phyloP scores from a whole-genome alignment of 331 rosid species.

The Phaseolus coccineus region DNA sequence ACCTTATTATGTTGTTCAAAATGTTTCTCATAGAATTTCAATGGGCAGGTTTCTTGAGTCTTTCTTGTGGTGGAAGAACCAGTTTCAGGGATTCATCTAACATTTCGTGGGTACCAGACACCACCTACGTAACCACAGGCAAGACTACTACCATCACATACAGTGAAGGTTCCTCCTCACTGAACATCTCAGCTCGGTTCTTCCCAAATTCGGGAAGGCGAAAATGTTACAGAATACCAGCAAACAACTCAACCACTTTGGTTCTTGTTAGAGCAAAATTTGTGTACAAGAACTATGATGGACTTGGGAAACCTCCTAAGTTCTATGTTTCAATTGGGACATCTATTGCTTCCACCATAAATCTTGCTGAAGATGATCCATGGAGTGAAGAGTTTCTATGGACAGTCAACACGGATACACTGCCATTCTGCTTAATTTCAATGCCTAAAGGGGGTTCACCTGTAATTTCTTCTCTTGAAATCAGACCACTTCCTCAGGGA shows the following conservation, averaged over 20 bases:
- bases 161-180: slow-evolving; percentile 48
- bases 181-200: slow-evolving; percentile 58
- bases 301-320: slow-evolving; percentile 68
- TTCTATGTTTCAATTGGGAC: slow-evolving; percentile 88
- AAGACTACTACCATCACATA: slow-evolving; percentile 53
- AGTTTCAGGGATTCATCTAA: slow-evolving; percentile 66
- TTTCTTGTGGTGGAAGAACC: slow-evolving; percentile 82
- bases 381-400: slow-evolving; percentile 84
- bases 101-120: slow-evolving; percentile 80
- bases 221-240: slow-evolving; percentile 65
- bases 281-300: slow-evolving; percentile 81
- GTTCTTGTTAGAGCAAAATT: slow-evolving; percentile 85
- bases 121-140: slow-evolving; percentile 63
- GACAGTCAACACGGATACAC: slow-evolving; percentile 63
- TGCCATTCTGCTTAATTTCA: slow-evolving; percentile 68
- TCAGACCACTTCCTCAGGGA: slow-evolving; percentile 79
- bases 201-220: slow-evolving; percentile 59
- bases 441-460: slow-evolving; percentile 70
- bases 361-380: slow-evolving; percentile 72
- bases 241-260: slow-evolving; percentile 60
- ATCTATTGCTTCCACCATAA: slow-evolving; percentile 62
- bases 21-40: slow-evolving; percentile 29
- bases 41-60: slow-evolving; percentile 85
- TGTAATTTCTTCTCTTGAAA: slow-evolving; percentile 78
- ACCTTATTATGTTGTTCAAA: not conserved